Base-by-base conservation (phyloP, 2,329 filamentous ascomycete genomes). In the Graphium sp. region DNA sequence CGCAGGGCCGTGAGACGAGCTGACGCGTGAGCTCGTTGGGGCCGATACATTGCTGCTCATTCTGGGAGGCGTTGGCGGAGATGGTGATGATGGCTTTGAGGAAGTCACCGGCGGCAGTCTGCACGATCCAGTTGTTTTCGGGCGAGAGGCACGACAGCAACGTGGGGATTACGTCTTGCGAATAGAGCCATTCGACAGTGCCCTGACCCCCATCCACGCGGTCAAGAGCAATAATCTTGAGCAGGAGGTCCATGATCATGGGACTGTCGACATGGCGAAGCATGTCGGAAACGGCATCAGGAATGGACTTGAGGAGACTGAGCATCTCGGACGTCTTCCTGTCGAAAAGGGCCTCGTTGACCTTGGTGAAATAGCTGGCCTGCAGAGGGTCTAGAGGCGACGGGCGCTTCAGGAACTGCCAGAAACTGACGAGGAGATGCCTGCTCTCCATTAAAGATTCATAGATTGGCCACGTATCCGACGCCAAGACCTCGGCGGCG, bases 241-340 rank as follows among this genome's bases (percentile, higher is more conserved):
- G 63, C 29, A 98, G 56, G 13, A 98, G 60, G 49, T 98, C 89
- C 89, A 98, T 98, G 22, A 98, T 76, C 77, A 94, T 92, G 0
- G 89, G 87, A 41, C 83, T 93, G 49, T 98, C 89, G 19, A 98
- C 83, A 49, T 98, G 89, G 42, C 79, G 77, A 32, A 98, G 64
- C 57, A 98, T 78, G 37, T 84, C 74, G 9, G 80, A 64, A 14
- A 98, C 72, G 22, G 89, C 79, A 30, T 76, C 71, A 19, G 89
- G 78, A 27, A 93, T 56, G 2, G 73, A 76, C 49, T 84, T 91
- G 51, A 98, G 72, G 35, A 98, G 74, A 12, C 76, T 73, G 39
- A 95, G 62, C 87, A 95, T 98, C 38, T 94, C 87, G 45, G 91
- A 82, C 5, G 91, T 94, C 65, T 95, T 95, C 56, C 89, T 91